Evolutionary conservation across 768 basidiomycete genomes (phyloP).

Genomic region (Boletus pseudopeckii): DNA sequence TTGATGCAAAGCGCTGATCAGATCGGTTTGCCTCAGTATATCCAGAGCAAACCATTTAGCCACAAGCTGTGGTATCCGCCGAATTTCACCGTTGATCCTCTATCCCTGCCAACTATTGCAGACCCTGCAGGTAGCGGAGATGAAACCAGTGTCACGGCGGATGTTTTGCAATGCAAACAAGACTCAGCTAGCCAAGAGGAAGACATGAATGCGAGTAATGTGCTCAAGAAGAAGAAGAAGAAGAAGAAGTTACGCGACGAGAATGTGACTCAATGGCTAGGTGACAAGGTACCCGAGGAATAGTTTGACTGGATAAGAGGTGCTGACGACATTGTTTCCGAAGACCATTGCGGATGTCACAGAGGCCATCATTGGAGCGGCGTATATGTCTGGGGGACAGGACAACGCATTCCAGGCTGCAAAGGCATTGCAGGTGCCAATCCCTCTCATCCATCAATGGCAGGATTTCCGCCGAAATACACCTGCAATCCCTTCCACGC

Average conservation of each 20-base stretch:
- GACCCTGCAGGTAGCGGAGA: conserved; percentile 31
- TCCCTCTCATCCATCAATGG: conserved; percentile 66
- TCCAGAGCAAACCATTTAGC: conserved; percentile 69
- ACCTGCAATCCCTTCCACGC: conserved; percentile 41
- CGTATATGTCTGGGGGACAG: conserved; percentile 69
- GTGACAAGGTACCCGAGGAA: conserved; percentile 61
- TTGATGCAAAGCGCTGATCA: conserved; percentile 53
- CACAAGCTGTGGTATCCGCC: conserved; percentile 65
- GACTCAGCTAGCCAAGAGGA: conserved; percentile 14
- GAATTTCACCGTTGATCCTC: conserved; percentile 33
- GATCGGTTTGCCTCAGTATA: conserved; percentile 64
- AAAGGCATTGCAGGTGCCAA: conserved; percentile 62
- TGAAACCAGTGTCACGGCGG: conserved; percentile 21
- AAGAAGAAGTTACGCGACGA: conserved; percentile 44
- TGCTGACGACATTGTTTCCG: conserved; percentile 14
- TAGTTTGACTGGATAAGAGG: not conserved
- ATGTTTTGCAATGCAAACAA: conserved; percentile 7
- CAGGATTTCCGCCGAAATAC: conserved; percentile 59
- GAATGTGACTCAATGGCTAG: conserved; percentile 52
- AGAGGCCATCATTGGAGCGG: conserved; percentile 83
- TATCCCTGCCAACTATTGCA: conserved; percentile 7
- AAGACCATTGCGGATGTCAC: conserved; percentile 81
- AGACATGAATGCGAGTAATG: conserved; percentile 1
- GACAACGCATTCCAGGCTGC: conserved; percentile 61
- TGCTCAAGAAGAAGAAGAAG: conserved; percentile 39